These are phyloP conservation scores for Zasmidium citrigriseum DNA, from an alignment of 2,329 filamentous ascomycete genomes.

Conservation along the genomic window DNA sequence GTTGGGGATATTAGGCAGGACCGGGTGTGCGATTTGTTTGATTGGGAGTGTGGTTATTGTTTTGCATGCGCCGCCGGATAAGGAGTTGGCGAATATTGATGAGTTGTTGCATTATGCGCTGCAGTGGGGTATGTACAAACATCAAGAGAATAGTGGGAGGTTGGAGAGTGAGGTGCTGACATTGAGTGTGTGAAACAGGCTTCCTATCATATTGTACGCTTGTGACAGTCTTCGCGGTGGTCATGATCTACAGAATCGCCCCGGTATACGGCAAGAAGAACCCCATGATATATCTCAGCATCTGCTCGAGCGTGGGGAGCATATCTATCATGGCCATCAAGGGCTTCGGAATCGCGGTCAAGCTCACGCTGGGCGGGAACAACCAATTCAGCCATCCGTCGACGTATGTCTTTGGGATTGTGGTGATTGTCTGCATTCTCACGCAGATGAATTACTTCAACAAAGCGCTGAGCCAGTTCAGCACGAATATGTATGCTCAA, in stretches of 20 bases:
- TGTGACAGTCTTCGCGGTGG: conserved; percentile 78
- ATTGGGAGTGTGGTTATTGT: conserved; percentile 97
- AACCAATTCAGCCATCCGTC: conserved; percentile 96
- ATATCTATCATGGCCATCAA: conserved; percentile 99
- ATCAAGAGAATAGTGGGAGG: neutral
- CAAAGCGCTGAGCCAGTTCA: conserved; percentile 95
- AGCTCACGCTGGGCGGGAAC: conserved; percentile 87
- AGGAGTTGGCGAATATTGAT: conserved; percentile 87
- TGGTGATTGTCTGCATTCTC: conserved; percentile 88
- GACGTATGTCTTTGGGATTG: conserved; percentile 95
- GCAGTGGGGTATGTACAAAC: conserved; percentile 72
- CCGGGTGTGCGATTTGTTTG: conserved; percentile 93
- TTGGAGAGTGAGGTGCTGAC: conserved; percentile 9
- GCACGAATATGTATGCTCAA: conserved; percentile 87
- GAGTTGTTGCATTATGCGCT: conserved; percentile 89
- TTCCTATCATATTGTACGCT: conserved; percentile 84
- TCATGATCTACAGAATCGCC: conserved; percentile 96
- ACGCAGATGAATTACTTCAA: conserved; percentile 99
- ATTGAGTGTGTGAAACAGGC: conserved; percentile 54
- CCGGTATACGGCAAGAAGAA: conserved; percentile 92
- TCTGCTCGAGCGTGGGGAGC: conserved; percentile 95
- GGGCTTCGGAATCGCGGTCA: conserved; percentile 95
- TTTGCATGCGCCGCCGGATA: conserved; percentile 90
- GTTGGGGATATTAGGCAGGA: conserved; percentile 84
- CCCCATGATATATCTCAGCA: conserved; percentile 92